Conservation (phyloP, 306 rosid species). For the Elaeagnus macrophylla region DNA sequence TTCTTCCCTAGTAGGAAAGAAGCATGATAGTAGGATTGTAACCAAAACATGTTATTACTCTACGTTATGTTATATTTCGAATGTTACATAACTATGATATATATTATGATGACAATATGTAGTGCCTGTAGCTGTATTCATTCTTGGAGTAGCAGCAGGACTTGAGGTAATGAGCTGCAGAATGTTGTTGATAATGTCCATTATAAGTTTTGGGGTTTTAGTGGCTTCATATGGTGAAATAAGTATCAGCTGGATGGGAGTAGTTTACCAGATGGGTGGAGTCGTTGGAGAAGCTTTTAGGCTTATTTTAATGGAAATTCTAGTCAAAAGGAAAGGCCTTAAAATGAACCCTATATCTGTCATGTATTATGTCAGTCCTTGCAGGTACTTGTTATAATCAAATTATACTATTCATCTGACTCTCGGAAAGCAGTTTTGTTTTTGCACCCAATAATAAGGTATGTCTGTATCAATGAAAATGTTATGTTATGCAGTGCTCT, state of each 20-base stretch:
- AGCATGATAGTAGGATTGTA: no score
- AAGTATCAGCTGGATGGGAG: constrained; percentile 88
- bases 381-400: constrained; percentile 48
- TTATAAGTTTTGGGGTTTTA: constrained; percentile 90
- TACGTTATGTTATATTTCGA: constrained; percentile 13
- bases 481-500: constrained; percentile 62
- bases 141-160: constrained; percentile 93
- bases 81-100: constrained; percentile 11
- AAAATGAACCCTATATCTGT: constrained; percentile 84
- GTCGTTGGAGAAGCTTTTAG: constrained; percentile 96
- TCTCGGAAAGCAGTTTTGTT: constrained; percentile 4
- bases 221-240: constrained; percentile 97
- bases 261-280: constrained; percentile 98
- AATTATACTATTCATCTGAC: constrained; percentile 4
- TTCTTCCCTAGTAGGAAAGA: constrained; percentile 5
- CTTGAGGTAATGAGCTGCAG: constrained; percentile 88
- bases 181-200: constrained; percentile 92
- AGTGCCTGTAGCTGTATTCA: constrained; percentile 99
- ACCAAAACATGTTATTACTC: no score
- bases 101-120: constrained; percentile 24
- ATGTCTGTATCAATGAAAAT: constrained; percentile 10
- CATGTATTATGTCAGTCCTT: constrained; percentile 98
- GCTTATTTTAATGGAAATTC: constrained; percentile 97
- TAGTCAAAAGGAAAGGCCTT: constrained; percentile 92
- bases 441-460: constrained; percentile 9